Evolutionary conservation across 129 eudicot species (phyloP), one percentile per base, ranked within the genome.

Genomic region (Artemisia tridentata): DNA sequence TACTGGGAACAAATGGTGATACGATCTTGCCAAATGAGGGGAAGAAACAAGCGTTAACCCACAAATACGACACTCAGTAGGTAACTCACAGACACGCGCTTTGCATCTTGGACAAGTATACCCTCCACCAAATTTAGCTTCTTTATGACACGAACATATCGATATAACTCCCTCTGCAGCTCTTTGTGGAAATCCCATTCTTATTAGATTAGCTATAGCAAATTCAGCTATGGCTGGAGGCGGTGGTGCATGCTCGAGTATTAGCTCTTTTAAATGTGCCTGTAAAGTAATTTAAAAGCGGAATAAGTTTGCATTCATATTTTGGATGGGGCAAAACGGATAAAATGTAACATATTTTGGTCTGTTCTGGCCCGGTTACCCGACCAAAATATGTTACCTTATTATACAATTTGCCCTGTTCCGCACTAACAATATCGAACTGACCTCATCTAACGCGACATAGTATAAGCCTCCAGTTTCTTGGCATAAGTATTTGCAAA

Each of bases 181-280:
- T 71, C 99, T 78, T 78, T 93, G 97, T 0, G 99, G 99, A 64
- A 93, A 93, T 9, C 99, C 99, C 99, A 93, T 93, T 79, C 84
- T 93, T 68, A 93, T 93, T 79, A 93, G 78, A 75, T 89, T 93
- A 29, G 99, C 86, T 52, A 85, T 67, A 52, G 99, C 96, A 81
- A 90, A 93, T 80, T 93, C 99, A 45, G 99, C 99, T 72, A 93
- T 93, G 41, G 99, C 99, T 12, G 99, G 96, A 50, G 99, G 99
- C 71, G 99, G 99, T 3, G 99, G 99, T 56, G 99, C 99, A 75
- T 93, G 96, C 61, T 93, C 99, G 52, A 93, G 78, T 71, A 93
- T 81, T 68, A 93, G 68, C 77, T 93, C 99, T 72, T 93, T 93
- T 45, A 93, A 79, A 73, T 93, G 99, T 17, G 81, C 69, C 99